Percentiles rank a stretch among this genome's conserved stretches.
Evolutionary conservation across 352 stramenopile species (phyloP).

Genomic region (Globisporangium cylindrosporum): DNA sequence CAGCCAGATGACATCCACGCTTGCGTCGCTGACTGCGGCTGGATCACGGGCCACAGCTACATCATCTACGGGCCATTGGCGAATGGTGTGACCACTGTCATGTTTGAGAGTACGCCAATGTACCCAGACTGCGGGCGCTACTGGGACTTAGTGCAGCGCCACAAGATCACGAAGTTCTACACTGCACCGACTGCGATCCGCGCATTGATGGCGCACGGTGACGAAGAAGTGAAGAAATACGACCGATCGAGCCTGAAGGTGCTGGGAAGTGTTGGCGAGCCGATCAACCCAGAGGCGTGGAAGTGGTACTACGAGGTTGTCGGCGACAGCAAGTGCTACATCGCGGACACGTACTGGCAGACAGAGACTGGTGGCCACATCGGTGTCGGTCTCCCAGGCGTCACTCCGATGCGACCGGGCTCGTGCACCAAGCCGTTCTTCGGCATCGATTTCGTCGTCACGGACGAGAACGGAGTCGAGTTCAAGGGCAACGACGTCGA

Average conservation of each 20-base stretch:
- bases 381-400: conserved; percentile 91
- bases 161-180: conserved; percentile 97
- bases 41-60: conserved; percentile 97
- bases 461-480: conserved; percentile 86
- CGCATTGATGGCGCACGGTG: conserved; percentile 96
- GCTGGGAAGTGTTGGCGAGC: conserved; percentile 97
- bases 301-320: conserved; percentile 97
- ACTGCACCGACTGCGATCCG: conserved; percentile 95
- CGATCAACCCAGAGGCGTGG: conserved; percentile 98
- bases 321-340: conserved; percentile 85
- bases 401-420: conserved; percentile 89
- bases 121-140: conserved; percentile 95
- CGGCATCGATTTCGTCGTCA: conserved; percentile 91
- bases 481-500: conserved; percentile 84
- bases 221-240: conserved; percentile 92
- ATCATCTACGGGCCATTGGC: conserved; percentile 97
- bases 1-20: conserved; percentile 92
- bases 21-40: conserved; percentile 95
- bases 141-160: conserved; percentile 95
- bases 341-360: conserved; percentile 98
- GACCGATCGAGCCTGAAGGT: conserved; percentile 93
- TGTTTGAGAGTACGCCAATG: conserved; percentile 98
- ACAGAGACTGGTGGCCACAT: conserved; percentile 97
- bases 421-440: conserved; percentile 96
- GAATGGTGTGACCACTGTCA: conserved; percentile 96